Evolutionary conservation across 768 basidiomycete genomes (phyloP).

Genomic region (Tulasnella sp.): DNA sequence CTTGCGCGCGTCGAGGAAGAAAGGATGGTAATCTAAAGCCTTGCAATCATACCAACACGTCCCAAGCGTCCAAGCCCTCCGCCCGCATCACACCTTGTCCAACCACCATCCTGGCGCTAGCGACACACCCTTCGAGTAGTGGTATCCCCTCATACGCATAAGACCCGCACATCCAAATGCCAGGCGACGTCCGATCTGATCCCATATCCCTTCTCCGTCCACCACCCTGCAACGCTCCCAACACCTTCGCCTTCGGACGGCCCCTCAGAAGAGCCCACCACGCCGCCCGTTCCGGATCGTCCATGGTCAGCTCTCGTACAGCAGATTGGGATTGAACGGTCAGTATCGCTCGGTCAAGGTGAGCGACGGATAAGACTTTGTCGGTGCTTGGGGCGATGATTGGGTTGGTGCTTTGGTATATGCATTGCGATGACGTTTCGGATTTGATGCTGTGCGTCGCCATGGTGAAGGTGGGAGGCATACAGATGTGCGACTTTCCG

Average conservation of each 20-base stretch:
- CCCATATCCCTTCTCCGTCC: slow-evolving; percentile 20
- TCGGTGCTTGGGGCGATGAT: slow-evolving; percentile 41
- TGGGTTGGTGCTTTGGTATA: slow-evolving; percentile 71
- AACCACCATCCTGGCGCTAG: slow-evolving; percentile 51
- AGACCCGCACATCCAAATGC: slow-evolving; percentile 62
- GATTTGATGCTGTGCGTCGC: slow-evolving; percentile 50
- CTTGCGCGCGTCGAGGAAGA: no score
- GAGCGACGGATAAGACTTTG: slow-evolving; percentile 45
- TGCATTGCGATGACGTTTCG: slow-evolving; percentile 30
- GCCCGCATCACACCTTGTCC: slow-evolving; percentile 21
- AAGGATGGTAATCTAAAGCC: no score
- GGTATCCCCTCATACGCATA: slow-evolving; percentile 67
- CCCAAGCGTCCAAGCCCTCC: no score
- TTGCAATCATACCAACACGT: no score
- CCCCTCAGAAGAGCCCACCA: slow-evolving; percentile 24
- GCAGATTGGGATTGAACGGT: slow-evolving; percentile 42
- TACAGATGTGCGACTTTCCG: slow-evolving; percentile 23
- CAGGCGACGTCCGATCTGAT: slow-evolving; percentile 28
- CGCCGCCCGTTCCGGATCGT: slow-evolving; percentile 35
- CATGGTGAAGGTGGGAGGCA: slow-evolving; percentile 49
- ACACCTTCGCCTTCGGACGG: slow-evolving; percentile 25
- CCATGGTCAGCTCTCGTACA: slow-evolving; percentile 36
- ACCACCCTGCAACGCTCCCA: slow-evolving; percentile 47
- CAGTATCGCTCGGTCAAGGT: slow-evolving; percentile 53
- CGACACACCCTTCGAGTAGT: slow-evolving; percentile 69